Evolutionary conservation across 1,284 basidiomycete genomes (phyloP), one percentile per base, ranked within the genome.

Genomic region (Marasmius tenuissimus): DNA sequence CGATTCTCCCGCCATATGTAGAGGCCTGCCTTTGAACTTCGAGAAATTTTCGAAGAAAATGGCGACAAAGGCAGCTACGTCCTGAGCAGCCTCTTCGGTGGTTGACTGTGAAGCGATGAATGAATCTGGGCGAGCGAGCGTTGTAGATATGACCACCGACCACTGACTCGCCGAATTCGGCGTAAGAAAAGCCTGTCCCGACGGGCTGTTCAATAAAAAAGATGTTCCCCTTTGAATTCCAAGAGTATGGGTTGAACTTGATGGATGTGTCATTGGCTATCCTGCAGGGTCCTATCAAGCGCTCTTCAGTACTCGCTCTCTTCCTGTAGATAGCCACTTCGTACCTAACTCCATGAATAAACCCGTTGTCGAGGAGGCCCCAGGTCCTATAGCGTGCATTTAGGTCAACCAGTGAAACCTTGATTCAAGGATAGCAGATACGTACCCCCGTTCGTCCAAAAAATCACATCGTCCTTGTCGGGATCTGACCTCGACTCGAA

Each of bases 1-100:
- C 0, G 86, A 88, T 73, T 91, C 89, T 9, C 89, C 89, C 10
- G 89, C 80, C 81, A 92, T 84, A 68, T 91, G 89, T 73, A 92
- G 86, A 4, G 78, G 73, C 14, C 88, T 16, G 33, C 81, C 81
- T 64, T 81, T 75, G 71, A 83, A 84, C 63, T 82, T 76, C 34
- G 61, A 67, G 68, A 88, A 88, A 18, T 82, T 76, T 61, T 86
- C 82, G 67, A 86, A 86, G 73, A 86, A 86, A 52, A 86, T 81
- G 33, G 79, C 71, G 22, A 86, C 71, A 68, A 87, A 86, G 0
- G 82, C 79, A 8, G 81, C 80, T 10, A 87, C 78, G 67, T 87
- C 85, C 54, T 75, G 68, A 0, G 82, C 85, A 0, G 83, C 85
- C 57, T 85, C 79, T 66, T 85, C 81, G 0, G 83, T 82, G 0